A percentile compares a stretch with the other conserved stretches of the same genome.
phyloP scores from a whole-genome alignment of 2,329 filamentous ascomycete species.

The Aureobasidium sp. region DNA sequence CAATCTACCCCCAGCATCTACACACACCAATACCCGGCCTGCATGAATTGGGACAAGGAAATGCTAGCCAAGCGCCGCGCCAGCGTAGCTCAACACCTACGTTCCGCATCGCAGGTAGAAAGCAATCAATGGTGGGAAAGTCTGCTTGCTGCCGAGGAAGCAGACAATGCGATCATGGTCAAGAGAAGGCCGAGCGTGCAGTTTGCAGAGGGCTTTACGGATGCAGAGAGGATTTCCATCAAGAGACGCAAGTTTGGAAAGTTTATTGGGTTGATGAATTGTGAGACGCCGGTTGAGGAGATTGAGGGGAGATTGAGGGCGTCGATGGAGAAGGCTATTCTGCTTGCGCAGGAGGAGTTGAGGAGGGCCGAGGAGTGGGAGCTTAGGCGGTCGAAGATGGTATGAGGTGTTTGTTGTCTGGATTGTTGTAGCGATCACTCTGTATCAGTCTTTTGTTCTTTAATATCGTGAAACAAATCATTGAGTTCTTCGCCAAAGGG shows the following conservation, averaged over 20 bases:
- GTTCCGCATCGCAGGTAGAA: background rate
- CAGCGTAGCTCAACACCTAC: background rate
- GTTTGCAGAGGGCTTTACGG: slow-evolving; percentile 23
- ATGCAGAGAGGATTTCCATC: slow-evolving; percentile 34
- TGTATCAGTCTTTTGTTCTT: background rate
- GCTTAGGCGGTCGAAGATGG: slow-evolving; percentile 27
- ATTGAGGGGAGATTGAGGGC: slow-evolving; percentile 33
- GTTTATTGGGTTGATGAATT: slow-evolving; percentile 64
- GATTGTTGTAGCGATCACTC: background rate
- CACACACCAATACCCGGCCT: slow-evolving; percentile 56
- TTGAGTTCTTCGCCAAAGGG: background rate
- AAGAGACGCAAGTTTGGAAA: slow-evolving; percentile 65
- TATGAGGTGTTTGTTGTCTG: background rate
- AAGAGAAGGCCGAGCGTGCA: background rate
- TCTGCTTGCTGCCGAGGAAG: background rate
- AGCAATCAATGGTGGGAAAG: background rate
- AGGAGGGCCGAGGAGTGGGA: slow-evolving; percentile 27
- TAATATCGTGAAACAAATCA: no score
- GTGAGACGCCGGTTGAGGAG: slow-evolving; percentile 45
- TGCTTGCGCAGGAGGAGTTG: slow-evolving; percentile 25
- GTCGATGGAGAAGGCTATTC: slow-evolving; percentile 26
- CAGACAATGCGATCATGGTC: background rate
- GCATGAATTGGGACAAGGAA: slow-evolving; percentile 49
- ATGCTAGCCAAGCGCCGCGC: background rate
- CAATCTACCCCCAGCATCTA: slow-evolving; percentile 53